Evolutionary conservation across 192 early-diverging fungal species (phyloP), one percentile per base, ranked within the genome.

Genomic region (Funneliformis mosseae): DNA sequence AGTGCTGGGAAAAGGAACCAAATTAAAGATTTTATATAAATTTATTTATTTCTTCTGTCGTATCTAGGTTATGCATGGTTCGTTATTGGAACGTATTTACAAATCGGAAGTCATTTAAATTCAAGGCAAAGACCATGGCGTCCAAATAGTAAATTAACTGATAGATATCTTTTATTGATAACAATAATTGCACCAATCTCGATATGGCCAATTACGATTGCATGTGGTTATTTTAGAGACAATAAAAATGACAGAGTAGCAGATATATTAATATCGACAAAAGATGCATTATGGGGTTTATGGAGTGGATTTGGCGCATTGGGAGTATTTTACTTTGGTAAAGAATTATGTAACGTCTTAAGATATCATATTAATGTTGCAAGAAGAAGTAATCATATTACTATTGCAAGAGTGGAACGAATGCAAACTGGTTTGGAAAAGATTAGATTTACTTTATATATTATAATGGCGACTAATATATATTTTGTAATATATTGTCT

Each of bases 61-160:
- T 18, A 6, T 27, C 27, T 9, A 71, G 69, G 69, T 39, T 21
- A 14, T 45, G 69, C 69, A 4, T 71, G 69, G 69, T 71, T 71
- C 27, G 69, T 41, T 41, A 18, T 71, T 41, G 69, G 69, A n/a
- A 71, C 69, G 7, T 71, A 71, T 42, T 41, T 71, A 10, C 69
- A 71, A 71, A 71, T 71, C 27, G 69, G 69, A 10, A 71, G 11
- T 71, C 69, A 71, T 42, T 8, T 71, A 42, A 71, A 71, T 41
- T 71, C 69, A 21, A 71, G 42, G 42, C 21, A 28, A 41, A 28
- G 41, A 41, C 69, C 33, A 14, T 71, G 69, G 69, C 69, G 39
- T 21, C 69, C 69, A 14, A 42, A 71, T 71, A 41, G 9, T n/a
- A 28, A 41, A 71, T 41, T 71, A 42, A 16, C 69, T n/a, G 69